These are phyloP conservation scores for Solanum acaule DNA, from an alignment of 257 asterid species.

Conservation along the genomic window DNA sequence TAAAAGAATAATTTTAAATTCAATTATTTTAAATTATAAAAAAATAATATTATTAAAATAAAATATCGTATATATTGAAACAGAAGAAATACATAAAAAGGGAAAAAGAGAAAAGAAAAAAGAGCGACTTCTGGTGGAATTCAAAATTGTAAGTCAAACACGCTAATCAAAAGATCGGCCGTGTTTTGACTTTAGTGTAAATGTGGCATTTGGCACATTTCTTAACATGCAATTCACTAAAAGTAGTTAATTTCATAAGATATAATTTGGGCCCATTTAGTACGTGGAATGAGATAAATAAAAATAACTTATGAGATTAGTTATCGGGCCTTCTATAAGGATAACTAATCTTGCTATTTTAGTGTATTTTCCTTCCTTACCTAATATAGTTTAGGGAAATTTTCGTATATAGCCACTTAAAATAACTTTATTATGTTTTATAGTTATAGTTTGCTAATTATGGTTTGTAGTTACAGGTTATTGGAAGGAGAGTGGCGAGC, in stretches of 20 bases:
- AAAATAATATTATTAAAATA: no score
- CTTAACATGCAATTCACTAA: background rate
- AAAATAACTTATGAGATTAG: no score
- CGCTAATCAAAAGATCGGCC: background rate
- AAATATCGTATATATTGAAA: no score
- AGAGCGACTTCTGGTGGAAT: background rate
- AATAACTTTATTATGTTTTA: no score
- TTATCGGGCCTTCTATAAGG: background rate
- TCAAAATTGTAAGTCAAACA: background rate
- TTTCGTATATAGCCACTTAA: no score
- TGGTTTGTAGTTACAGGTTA: no score
- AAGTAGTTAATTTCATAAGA: background rate
- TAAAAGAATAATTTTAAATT: background rate
- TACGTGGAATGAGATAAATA: background rate
- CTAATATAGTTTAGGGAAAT: no score
- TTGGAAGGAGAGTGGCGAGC: no score
- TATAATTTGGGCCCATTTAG: background rate
- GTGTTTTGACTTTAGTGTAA: background rate
- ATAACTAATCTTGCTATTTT: no score
- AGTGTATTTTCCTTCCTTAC: background rate
- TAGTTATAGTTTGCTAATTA: no score
- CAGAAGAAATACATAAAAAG: no score
- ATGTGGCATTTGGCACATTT: background rate
- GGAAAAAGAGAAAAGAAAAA: no score
- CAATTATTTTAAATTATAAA: background rate